Evolutionary conservation across 2,329 filamentous ascomycete genomes (phyloP).

Genomic region (Stagonosporopsis chrysanthemi): DNA sequence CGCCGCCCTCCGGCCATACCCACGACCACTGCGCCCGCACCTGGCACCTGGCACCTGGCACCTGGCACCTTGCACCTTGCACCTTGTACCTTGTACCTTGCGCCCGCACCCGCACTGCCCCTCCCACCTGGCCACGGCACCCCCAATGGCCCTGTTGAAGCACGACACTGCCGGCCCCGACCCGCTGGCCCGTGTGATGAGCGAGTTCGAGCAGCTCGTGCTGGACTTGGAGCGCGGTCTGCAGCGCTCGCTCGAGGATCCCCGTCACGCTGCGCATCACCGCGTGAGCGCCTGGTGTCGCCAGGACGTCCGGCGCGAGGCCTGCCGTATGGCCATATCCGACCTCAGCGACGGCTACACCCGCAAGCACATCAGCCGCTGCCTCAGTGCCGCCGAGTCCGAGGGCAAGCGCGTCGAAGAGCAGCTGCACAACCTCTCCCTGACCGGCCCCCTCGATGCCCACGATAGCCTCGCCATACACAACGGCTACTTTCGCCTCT

Average conservation of each 20-base stretch:
- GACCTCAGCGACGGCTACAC: slow-evolving; percentile 43
- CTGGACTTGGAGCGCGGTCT: slow-evolving; percentile 39
- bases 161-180: slow-evolving; percentile 29
- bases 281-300: slow-evolving; percentile 3
- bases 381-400: slow-evolving; percentile 39
- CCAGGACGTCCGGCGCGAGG: slow-evolving; percentile 37
- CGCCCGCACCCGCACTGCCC: too few species aligned
- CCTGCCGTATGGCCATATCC: slow-evolving; percentile 43
- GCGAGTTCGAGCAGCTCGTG: slow-evolving; percentile 45
- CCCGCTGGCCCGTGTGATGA: slow-evolving; percentile 42
- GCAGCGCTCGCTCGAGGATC: slow-evolving; percentile 34
- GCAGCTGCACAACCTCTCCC: slow-evolving; percentile 32
- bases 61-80: too few species aligned
- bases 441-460: slow-evolving; percentile 6
- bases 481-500: slow-evolving; percentile 47
- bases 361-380: slow-evolving; percentile 43
- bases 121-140: background rate
- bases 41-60: too few species aligned
- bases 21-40: background rate
- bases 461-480: slow-evolving; percentile 35
- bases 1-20: background rate
- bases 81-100: too few species aligned
- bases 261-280: slow-evolving; percentile 7
- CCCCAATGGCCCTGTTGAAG: slow-evolving; percentile 42
- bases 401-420: slow-evolving; percentile 44